These are phyloP conservation scores for Yamadazyma friedrichii DNA, from an alignment of 1,139 yeast genomes.

Conservation along the genomic window DNA sequence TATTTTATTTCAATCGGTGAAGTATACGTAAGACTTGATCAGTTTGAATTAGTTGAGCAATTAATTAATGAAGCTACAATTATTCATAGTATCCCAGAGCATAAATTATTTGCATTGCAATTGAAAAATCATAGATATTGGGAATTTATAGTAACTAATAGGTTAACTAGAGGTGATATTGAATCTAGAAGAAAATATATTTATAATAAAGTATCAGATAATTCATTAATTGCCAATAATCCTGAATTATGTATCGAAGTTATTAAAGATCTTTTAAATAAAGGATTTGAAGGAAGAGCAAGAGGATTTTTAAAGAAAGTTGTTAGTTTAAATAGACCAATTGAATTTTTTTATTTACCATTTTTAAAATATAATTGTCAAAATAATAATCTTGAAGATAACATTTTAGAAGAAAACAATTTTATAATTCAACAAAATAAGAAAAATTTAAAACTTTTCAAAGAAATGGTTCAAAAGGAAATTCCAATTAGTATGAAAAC, in stretches of 20 bases:
- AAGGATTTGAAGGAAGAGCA: neutral
- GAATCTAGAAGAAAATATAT: conserved; percentile 10
- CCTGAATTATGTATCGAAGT: conserved; percentile 21
- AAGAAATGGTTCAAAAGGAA: conserved; percentile 35
- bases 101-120: conserved; percentile 29
- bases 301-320: conserved; percentile 14
- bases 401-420: neutral
- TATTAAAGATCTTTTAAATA: conserved; percentile 14
- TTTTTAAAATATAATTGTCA: conserved; percentile 22
- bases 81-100: conserved; percentile 27
- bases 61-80: conserved; percentile 26
- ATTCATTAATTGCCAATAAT: conserved; percentile 3
- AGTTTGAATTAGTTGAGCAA: conserved; percentile 33
- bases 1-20: conserved; percentile 22
- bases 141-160: conserved; percentile 16
- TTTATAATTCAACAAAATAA: neutral
- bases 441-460: conserved; percentile 32
- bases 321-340: conserved; percentile 1
- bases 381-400: neutral
- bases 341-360: conserved; percentile 18
- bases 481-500: conserved; percentile 34
- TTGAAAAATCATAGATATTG: conserved; percentile 32
- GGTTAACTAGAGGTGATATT: conserved; percentile 10
- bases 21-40: conserved; percentile 31
- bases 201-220: conserved; percentile 7